phyloP scores from a whole-genome alignment of 306 rosid species.

The Cicer bijugum region DNA sequence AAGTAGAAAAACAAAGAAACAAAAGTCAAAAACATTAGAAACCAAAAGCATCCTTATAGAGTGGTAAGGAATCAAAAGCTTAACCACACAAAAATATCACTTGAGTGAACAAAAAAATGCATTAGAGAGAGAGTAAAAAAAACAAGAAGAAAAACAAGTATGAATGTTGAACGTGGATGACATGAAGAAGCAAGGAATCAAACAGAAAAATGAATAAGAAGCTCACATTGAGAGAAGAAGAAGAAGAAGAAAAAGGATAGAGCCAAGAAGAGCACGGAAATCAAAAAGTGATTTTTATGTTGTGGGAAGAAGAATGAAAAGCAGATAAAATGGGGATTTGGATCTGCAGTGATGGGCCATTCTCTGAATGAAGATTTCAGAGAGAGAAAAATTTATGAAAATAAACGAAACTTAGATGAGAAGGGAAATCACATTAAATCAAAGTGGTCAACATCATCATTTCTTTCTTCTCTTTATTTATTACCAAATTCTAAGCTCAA shows the following conservation, averaged over 20 bases:
- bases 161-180: slow-evolving; percentile 25
- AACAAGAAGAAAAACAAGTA: neutral
- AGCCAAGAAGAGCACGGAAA: slow-evolving; percentile 42
- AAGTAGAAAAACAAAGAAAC: slow-evolving; percentile 22
- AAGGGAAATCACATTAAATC: slow-evolving; percentile 51
- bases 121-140: neutral
- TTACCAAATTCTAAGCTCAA: too few species aligned
- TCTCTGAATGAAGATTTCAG: slow-evolving; percentile 58
- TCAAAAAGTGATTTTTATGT: slow-evolving; percentile 49
- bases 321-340: slow-evolving; percentile 60
- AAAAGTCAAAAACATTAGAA: slow-evolving; percentile 24
- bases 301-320: slow-evolving; percentile 31
- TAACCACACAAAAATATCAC: neutral
- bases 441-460: slow-evolving; percentile 37
- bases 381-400: slow-evolving; percentile 46
- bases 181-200: slow-evolving; percentile 19
- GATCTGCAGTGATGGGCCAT: slow-evolving; percentile 75
- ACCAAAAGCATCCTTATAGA: slow-evolving; percentile 15
- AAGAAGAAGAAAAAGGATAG: slow-evolving; percentile 33
- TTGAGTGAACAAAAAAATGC: neutral
- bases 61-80: slow-evolving; percentile 22
- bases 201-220: slow-evolving; percentile 35
- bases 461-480: slow-evolving; percentile 24
- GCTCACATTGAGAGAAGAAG: neutral
- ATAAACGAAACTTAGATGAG: slow-evolving; percentile 61